Base-by-base conservation (phyloP, 768 basidiomycete species). In the Clathrus columnatus region DNA sequence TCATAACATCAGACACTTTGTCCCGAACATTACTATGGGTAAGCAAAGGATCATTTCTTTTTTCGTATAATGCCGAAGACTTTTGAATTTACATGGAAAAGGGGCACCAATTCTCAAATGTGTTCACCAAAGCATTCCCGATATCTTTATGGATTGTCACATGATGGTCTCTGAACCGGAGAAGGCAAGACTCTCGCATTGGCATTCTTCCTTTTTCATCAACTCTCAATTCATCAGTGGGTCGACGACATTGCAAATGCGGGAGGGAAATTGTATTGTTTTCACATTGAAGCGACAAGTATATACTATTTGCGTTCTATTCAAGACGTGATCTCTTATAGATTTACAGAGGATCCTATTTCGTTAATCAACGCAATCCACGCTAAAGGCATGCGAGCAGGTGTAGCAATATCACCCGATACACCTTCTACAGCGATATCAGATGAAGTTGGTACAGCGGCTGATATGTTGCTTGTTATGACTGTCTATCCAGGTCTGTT, bases 61-160 rank as follows among this genome's bases (percentile, higher is more conserved):
- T 30, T 30, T 45, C 43, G 26, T 36, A 5, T 44, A 7, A 30
- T 2, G 24, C 27, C 24, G 5, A 18, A 18, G 26, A 29, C 27
- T 2, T 54, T 56, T 21, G 58, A 45, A 51, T 26, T 50, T 18
- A 60, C 30, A 54, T 11, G 27, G 20, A 18, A 2, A 67, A 92
- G 91, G 94, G 56, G 84, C 90, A 29, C 94, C 95, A 6, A 80
- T 98, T 48, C 79, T 98, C 28, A 76, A 87, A 27, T 89, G 85
- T 61, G 84, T 99, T 20, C 75, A 79, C 51, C 92, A 92, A 69
- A 81, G 83, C 30, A 81, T 97, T 20, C 94, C 95, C 1, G 90
- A 82, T 51, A 96, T 97, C 62, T 98, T 93, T 75, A 98, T 99
- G 95, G 96, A 99, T 70, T 97, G 94, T 70, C 96, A 99, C 71